Base-by-base conservation (phyloP, 2,329 filamentous ascomycete genomes). In the Arachnomyces sp. region DNA sequence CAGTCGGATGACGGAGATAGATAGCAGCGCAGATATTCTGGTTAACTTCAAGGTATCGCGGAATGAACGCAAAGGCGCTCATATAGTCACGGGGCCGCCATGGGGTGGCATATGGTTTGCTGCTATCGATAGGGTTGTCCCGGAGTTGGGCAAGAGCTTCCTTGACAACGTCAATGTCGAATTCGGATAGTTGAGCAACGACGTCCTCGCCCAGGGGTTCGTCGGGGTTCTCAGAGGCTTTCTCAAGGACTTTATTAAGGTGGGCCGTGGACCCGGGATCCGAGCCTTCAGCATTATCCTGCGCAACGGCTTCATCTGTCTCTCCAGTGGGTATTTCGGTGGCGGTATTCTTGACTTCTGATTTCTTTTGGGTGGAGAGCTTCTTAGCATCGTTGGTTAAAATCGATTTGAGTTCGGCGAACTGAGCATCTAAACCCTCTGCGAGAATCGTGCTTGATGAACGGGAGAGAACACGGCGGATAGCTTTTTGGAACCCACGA, bases 11-110 rank as follows among this genome's bases (percentile, higher is more conserved):
- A 43, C 92, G 77, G 46, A 98, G 69, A 63, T 98, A 98, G 31
- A 98, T 88, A 8, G 92, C 92, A 1, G 89, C 83, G 66, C 92
- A 98, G 54, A 96, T 84, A 57, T 89, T 93, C 64, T 94, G 92
- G 72, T 96, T 95, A 53, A 98, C 92, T 68, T 98, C 93, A 45
- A 98, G 77, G 63, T 96, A 98, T 39, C 85, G 74, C 8, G 92
- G 92, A 51, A 98, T 88, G 65, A 95, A 95, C 16, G 89, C 88
- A 65, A 98, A 98, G 1, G 89, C 81, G 38, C 78, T 74, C 85
- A 98, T 93, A 65, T 78, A 96, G 38, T 83, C 75, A 41, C 88
- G 76, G 9, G 92, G 92, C 49, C 75, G 69, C 92, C 92, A 98
- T 9, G 92, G 92, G 2, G 89, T 95, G 3, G 76, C 76, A 60